Evolutionary conservation across 306 rosid species (phyloP).

Genomic region (Vicia sativa): DNA sequence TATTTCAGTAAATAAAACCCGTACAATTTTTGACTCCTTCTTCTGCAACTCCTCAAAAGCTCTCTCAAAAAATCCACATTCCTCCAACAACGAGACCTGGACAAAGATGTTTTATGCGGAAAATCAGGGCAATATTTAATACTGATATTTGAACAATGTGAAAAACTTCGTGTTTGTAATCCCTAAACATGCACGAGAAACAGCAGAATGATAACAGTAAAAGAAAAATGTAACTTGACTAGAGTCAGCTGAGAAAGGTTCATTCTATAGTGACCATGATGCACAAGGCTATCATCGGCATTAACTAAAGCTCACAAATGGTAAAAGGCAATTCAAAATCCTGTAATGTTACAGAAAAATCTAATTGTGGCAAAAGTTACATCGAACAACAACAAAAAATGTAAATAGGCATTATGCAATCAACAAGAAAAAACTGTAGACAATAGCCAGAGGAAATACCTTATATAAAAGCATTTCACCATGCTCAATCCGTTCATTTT

Average conservation of each 20-base stretch:
- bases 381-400: conserved; percentile 22
- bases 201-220: conserved; percentile 18
- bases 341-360: conserved; percentile 17
- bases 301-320: conserved; percentile 1
- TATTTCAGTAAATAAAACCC: conserved; percentile 39
- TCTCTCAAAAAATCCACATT: conserved; percentile 67
- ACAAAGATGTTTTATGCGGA: conserved; percentile 37
- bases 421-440: conserved; percentile 32
- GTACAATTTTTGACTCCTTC: conserved; percentile 74
- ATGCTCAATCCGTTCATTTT: conserved; percentile 89
- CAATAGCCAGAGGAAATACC: conserved; percentile 51
- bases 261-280: neutral
- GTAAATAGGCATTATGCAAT: conserved; percentile 8
- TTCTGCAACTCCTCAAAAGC: conserved; percentile 81
- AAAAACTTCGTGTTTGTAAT: conserved; percentile 22
- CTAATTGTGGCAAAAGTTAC: conserved; percentile 7
- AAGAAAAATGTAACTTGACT: conserved; percentile 25
- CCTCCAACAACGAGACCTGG: conserved; percentile 88
- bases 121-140: conserved; percentile 23
- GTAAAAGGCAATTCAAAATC: conserved; percentile 16
- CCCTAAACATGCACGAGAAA: conserved; percentile 13
- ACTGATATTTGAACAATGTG: conserved; percentile 4
- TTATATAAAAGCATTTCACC: conserved; percentile 95
- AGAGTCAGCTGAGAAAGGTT: conserved; percentile 16
- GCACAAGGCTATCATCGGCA: conserved; percentile 17